phyloP scores from a whole-genome alignment of 1,284 basidiomycete species.

The Thecaphora thlaspeos region DNA sequence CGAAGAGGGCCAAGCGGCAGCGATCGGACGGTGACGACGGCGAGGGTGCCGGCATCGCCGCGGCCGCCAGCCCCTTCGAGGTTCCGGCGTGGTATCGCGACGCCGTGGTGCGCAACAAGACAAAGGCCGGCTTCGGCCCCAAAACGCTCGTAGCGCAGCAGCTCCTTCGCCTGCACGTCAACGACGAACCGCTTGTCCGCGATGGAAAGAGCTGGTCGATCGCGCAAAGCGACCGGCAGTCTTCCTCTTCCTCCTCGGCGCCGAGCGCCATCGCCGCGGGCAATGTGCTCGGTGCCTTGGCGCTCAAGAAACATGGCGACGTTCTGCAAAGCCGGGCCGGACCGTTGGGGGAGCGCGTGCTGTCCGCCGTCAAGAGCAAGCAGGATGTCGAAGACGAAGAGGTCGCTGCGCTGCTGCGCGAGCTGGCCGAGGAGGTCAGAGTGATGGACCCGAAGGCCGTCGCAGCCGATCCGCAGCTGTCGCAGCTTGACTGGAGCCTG shows the following conservation, averaged over 20 bases:
- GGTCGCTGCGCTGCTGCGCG: conserved; percentile 10
- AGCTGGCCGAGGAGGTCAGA: conserved; percentile 24
- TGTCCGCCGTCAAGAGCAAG: conserved; percentile 16
- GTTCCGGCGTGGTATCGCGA: conserved; percentile 48
- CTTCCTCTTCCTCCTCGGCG: not conserved
- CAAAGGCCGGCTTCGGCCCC: conserved; percentile 17
- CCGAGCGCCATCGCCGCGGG: not conserved
- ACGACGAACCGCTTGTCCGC: conserved; percentile 28
- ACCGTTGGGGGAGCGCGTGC: conserved; percentile 11
- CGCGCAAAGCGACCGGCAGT: no score
- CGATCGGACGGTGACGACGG: conserved; percentile 3
- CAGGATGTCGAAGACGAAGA: conserved; percentile 10
- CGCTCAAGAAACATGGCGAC: conserved; percentile 22
- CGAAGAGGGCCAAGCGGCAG: conserved; percentile 60
- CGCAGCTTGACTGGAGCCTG: conserved; percentile 44
- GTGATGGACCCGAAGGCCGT: conserved; percentile 7
- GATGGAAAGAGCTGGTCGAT: conserved; percentile 9
- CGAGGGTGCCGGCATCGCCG: conserved; percentile 2
- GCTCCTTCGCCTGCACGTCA: conserved; percentile 29
- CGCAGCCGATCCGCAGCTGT: conserved; percentile 24
- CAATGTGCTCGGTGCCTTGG: conserved; percentile 25
- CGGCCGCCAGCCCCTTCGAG: conserved; percentile 9
- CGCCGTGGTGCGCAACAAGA: conserved; percentile 29
- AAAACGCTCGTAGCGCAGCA: conserved; percentile 30
- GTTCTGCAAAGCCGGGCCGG: conserved; percentile 24